Conservation (phyloP, 1,284 basidiomycete species). For the Thecaphora frezii region DNA sequence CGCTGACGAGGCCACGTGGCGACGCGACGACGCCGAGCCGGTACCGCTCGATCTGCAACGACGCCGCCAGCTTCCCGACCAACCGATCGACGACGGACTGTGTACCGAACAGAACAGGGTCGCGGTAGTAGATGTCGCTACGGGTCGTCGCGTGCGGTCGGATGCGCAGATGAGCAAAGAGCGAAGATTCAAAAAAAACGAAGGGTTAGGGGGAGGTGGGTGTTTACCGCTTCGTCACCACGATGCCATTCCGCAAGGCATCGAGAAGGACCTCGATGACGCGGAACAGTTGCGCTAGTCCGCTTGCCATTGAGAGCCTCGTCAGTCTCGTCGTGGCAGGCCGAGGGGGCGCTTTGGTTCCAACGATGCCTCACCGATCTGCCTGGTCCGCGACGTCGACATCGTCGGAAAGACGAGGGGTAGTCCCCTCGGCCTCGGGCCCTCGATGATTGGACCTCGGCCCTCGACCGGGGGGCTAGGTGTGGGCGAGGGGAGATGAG, state of each 20-base stretch:
- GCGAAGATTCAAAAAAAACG: background rate
- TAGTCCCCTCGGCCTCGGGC: background rate
- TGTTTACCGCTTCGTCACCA: slow-evolving; percentile 39
- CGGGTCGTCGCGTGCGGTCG: too few species aligned
- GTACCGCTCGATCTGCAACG: slow-evolving; percentile 5
- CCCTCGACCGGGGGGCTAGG: too few species aligned
- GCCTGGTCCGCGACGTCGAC: background rate
- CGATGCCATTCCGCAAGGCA: slow-evolving; percentile 7
- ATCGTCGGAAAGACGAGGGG: background rate
- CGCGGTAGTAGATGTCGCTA: slow-evolving; percentile 47
- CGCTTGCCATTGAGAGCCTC: background rate
- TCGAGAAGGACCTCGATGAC: slow-evolving; percentile 30
- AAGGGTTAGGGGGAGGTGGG: background rate
- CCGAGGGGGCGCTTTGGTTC: background rate
- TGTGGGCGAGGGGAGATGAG: too few species aligned
- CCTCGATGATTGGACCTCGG: background rate
- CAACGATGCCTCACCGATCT: background rate
- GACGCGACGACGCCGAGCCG: slow-evolving; percentile 37
- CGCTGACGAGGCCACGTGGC: slow-evolving; percentile 34
- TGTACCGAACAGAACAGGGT: slow-evolving; percentile 26
- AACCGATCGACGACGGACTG: slow-evolving; percentile 35
- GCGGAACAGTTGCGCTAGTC: slow-evolving; percentile 22
- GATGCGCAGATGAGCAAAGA: too few species aligned
- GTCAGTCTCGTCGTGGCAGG: background rate
- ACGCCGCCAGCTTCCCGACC: slow-evolving; percentile 18